A percentile compares a stretch with the other conserved stretches of the same genome.
These are phyloP conservation scores for Vitis hybrid DNA, from an alignment of 177 flowering plant genomes.

Conservation along the genomic window DNA sequence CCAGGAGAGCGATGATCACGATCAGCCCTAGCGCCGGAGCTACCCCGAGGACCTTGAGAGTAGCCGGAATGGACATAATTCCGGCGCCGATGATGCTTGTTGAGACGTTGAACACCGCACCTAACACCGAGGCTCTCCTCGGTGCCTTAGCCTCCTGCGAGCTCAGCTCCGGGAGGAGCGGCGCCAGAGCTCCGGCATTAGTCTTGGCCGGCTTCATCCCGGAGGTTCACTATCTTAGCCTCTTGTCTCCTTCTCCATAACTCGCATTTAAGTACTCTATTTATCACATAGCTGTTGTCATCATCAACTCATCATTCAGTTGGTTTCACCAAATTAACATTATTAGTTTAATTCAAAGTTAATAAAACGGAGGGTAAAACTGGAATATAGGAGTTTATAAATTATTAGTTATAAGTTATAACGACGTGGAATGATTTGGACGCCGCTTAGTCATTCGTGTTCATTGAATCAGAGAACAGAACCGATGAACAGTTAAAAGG, in stretches of 20 bases:
- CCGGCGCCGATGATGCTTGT: conserved; percentile 93
- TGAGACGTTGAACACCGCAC: conserved; percentile 86
- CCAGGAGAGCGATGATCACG: conserved; percentile 46
- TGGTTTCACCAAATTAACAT: background rate
- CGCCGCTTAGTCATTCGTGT: no score
- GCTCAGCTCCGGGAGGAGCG: conserved; percentile 29
- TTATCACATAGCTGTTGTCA: no score
- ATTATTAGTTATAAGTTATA: no score
- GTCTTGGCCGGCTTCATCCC: conserved; percentile 24
- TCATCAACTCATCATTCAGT: background rate
- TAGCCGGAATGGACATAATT: conserved; percentile 92
- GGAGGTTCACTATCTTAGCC: background rate
- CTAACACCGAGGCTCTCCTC: conserved; percentile 42
- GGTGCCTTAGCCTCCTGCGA: background rate
- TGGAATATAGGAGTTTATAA: background rate
- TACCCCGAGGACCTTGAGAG: conserved; percentile 75
- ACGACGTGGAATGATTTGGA: background rate
- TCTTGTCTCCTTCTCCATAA: conserved; percentile 15
- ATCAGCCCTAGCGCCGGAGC: conserved; percentile 62
- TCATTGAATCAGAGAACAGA: no score
- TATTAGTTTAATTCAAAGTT: background rate
- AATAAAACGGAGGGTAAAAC: conserved; percentile 1
- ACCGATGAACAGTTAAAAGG: no score
- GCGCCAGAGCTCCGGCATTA: conserved; percentile 11
- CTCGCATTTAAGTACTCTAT: background rate